Evolutionary conservation across 176 grass and related monocot species (phyloP).

Genomic region (Zoysia pacifica): DNA sequence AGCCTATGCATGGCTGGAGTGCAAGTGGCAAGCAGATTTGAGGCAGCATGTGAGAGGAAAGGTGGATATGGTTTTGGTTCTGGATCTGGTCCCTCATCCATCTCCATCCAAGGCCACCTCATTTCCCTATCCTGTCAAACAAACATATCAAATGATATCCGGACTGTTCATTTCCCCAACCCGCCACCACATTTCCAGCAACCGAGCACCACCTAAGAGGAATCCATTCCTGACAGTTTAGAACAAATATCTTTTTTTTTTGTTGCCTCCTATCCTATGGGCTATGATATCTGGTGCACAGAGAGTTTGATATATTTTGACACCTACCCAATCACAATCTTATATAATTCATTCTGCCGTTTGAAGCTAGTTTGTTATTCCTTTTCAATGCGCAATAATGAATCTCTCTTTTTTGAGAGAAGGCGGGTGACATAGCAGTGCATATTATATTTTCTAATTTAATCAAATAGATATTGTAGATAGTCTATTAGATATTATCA

Average conservation of each 20-base stretch:
- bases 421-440: not conserved
- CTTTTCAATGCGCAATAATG: not conserved
- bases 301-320: not conserved
- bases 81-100: too few relatives aligned
- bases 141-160: too few relatives aligned
- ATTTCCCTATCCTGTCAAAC: too few relatives aligned
- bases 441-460: not conserved
- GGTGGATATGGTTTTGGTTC: too few relatives aligned
- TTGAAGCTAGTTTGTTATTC: not conserved
- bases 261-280: not conserved
- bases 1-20: too few relatives aligned
- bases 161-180: too few relatives aligned
- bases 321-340: not conserved
- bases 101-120: too few relatives aligned
- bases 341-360: not conserved
- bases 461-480: not conserved
- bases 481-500: not conserved
- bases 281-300: conserved; percentile 4
- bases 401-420: not conserved
- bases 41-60: too few relatives aligned
- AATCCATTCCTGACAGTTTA: not conserved
- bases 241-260: not conserved
- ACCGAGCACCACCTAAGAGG: not conserved
- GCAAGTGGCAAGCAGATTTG: too few relatives aligned
- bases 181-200: too few relatives aligned